Conservation (phyloP, 371 early-diverging fungal species). For the Sporodiniella umbellata region DNA sequence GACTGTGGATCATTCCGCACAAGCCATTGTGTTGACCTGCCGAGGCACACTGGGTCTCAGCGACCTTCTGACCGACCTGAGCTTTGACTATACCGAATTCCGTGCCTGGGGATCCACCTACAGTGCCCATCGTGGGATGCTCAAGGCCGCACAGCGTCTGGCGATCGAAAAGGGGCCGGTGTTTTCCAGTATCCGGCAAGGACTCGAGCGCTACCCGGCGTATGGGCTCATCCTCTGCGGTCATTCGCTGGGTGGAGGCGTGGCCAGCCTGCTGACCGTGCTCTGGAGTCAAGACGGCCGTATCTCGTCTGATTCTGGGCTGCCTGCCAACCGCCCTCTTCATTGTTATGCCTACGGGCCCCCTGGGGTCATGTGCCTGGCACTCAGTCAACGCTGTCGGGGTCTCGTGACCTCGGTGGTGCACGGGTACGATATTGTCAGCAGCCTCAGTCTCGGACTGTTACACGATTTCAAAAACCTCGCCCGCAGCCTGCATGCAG, state of each 20-base stretch:
- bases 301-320: constrained; percentile 56
- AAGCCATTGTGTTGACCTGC: constrained; percentile 82
- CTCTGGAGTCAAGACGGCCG: constrained; percentile 59
- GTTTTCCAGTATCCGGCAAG: constrained; percentile 61
- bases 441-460: constrained; percentile 72
- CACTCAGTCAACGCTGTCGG: constrained; percentile 63
- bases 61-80: constrained; percentile 86
- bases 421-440: constrained; percentile 73
- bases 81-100: constrained; percentile 73
- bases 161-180: constrained; percentile 72
- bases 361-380: constrained; percentile 66
- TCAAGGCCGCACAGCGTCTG: constrained; percentile 67
- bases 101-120: constrained; percentile 39
- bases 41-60: constrained; percentile 90
- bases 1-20: constrained; percentile 73
- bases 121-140: constrained; percentile 76
- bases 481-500: constrained; percentile 63
- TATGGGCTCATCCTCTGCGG: constrained; percentile 81
- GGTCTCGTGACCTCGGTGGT: constrained; percentile 75
- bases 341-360: constrained; percentile 78
- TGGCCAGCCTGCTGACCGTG: constrained; percentile 66
- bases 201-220: constrained; percentile 59
- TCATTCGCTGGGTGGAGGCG: constrained; percentile 81
- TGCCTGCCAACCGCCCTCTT: constrained; percentile 71
- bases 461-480: constrained; percentile 74